Base-by-base conservation (phyloP, 2,329 filamentous ascomycete species). In the Phaeosphaeria sp. region DNA sequence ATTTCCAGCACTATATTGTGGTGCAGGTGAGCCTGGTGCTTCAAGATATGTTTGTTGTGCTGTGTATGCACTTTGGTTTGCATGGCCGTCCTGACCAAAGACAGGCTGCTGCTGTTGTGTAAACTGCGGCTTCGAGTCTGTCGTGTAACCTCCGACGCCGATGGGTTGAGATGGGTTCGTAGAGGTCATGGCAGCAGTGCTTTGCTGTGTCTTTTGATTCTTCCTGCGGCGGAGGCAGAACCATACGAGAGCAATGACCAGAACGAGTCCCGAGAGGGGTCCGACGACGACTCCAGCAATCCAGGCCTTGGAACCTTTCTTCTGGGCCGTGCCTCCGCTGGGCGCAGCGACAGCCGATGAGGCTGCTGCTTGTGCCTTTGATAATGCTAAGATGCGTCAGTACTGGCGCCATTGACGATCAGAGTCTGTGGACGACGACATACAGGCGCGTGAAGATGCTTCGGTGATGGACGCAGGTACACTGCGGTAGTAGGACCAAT, bases 251-350 rank as follows among this genome's bases (percentile, higher is more conserved):
- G 58, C 25, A 6, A 59, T 64, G 25, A 71, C 44, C 17, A 71
- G 47, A n/a, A 66, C 65, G 33, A 72, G 58, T 11, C 64, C 67
- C 1, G 61, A 48, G 23, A 73, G 49, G 15, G 68, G 68, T 1
- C 69, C 69, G 7, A 72, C 58, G 23, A 73, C 67, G 0, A 60
- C 69, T n/a, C 69, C 71, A 9, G 71, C 68, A 25, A 73, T 73
- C 71, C 71, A 73, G 11, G 67, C 68, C 54, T 72, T 67, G 56
- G 53, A 55, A 42, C 21, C 20, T n/a, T 23, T 39, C 10, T 39
- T 23, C 15, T 44, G 36, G 36, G 2, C n/a, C n/a, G 36, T 39
- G 36, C 36, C n/a, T 39, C 36, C 36, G 36, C 36, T 39, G 7
- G 36, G 17, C 11, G 36, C 11, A 15, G 36, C 36, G 15, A 17